These are phyloP conservation scores for Dothideomycetes sp. DNA, from an alignment of 2,329 filamentous ascomycete genomes.

Conservation along the genomic window DNA sequence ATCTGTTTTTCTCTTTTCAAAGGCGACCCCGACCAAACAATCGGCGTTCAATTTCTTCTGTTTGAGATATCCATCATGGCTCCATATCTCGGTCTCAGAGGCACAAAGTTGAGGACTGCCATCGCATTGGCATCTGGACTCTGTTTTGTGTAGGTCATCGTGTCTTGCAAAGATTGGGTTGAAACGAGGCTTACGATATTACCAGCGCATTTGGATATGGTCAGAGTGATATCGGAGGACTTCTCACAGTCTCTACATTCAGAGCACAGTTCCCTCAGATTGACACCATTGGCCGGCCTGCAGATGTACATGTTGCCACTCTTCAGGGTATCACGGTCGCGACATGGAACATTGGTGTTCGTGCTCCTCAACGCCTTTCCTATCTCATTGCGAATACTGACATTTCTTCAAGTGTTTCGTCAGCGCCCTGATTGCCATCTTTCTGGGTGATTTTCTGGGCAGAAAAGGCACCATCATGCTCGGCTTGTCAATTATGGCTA, in stretches of 20 bases:
- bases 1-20: no score
- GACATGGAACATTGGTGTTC: slow-evolving; percentile 30
- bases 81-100: slow-evolving; percentile 18
- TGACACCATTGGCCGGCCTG: slow-evolving; percentile 29
- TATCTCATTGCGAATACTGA: background rate
- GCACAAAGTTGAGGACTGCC: slow-evolving; percentile 16
- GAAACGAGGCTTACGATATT: no score
- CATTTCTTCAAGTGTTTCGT: slow-evolving; percentile 30
- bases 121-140: slow-evolving; percentile 18
- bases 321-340: slow-evolving; percentile 37
- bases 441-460: slow-evolving; percentile 50
- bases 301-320: slow-evolving; percentile 29
- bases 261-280: slow-evolving; percentile 36
- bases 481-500: slow-evolving; percentile 49
- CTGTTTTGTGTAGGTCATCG: slow-evolving; percentile 14
- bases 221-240: slow-evolving; percentile 40
- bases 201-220: slow-evolving; percentile 54
- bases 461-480: slow-evolving; percentile 49
- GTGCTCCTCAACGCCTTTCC: background rate
- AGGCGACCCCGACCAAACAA: no score
- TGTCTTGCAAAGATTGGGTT: no score
- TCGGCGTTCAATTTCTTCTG: background rate
- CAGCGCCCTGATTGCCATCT: slow-evolving; percentile 34
- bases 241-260: slow-evolving; percentile 60
- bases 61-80: slow-evolving; percentile 9